These are phyloP conservation scores for Corrigiola litoralis DNA, from an alignment of 179 eudicot genomes.

Conservation along the genomic window DNA sequence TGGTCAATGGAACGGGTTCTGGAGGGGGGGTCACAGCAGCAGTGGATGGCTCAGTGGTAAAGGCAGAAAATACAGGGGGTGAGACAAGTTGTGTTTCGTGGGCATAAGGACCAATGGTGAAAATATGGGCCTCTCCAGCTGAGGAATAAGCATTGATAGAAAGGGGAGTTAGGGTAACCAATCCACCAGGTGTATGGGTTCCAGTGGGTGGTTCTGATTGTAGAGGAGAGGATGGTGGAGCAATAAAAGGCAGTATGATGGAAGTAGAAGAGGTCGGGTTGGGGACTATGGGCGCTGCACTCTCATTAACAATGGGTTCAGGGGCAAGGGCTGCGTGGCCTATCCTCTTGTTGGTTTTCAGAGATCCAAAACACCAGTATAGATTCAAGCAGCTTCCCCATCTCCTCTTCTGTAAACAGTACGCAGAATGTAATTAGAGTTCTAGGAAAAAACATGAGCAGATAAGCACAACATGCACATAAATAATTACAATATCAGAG, in stretches of 20 bases:
- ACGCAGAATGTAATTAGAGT: constrained; percentile 2
- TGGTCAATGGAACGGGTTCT: constrained; percentile 37
- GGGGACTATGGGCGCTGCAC: constrained; percentile 14
- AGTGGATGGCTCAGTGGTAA: constrained; percentile 46
- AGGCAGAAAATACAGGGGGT: constrained; percentile 49
- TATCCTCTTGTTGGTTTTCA: constrained; percentile 38
- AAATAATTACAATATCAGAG: too few relatives aligned
- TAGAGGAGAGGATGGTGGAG: constrained; percentile 50
- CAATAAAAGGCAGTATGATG: constrained; percentile 32
- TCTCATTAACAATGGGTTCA: constrained; percentile 28
- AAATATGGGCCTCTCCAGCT: constrained; percentile 33
- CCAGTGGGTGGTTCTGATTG: constrained; percentile 46
- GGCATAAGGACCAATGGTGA: constrained; percentile 44
- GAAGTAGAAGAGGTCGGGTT: constrained; percentile 37
- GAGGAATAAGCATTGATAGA: constrained; percentile 22
- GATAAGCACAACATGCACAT: too few relatives aligned
- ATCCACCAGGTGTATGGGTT: constrained; percentile 43
- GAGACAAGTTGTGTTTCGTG: constrained; percentile 50
- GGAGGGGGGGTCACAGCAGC: constrained; percentile 53
- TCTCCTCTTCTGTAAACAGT: constrained; percentile 36
- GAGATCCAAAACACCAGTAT: constrained; percentile 45
- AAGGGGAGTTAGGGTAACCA: constrained; percentile 27
- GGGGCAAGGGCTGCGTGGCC: constrained; percentile 45
- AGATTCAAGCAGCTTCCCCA: constrained; percentile 46
- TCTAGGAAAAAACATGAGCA: too few relatives aligned